Conservation (phyloP, 805 yeast genomes). For the Schizosaccharomyces cryophilus region DNA sequence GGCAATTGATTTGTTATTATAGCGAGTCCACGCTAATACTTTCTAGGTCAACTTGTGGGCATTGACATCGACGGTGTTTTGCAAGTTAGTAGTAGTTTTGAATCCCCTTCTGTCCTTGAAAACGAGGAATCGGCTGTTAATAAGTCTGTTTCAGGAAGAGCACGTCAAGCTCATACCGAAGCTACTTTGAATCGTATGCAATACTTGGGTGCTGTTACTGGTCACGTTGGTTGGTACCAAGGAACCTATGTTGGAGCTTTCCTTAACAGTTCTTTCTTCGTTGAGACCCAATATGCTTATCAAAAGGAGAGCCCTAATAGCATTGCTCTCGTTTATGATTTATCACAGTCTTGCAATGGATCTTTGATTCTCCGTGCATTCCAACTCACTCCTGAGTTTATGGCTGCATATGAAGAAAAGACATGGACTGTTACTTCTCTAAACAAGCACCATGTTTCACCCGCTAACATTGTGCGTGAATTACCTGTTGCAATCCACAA, state of each 20-base stretch:
- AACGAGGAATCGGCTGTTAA: slow-evolving; percentile 12
- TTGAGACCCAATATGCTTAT: slow-evolving; percentile 44
- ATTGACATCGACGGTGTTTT: slow-evolving; percentile 25
- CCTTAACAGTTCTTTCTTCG: slow-evolving; percentile 26
- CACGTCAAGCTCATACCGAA: slow-evolving; percentile 41
- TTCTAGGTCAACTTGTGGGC: slow-evolving; percentile 46
- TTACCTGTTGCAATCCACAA: slow-evolving; percentile 41
- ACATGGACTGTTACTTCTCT: slow-evolving; percentile 44
- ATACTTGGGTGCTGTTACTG: slow-evolving; percentile 39
- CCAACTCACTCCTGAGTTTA: slow-evolving; percentile 38
- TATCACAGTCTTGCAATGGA: slow-evolving; percentile 36
- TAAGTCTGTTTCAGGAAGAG: slow-evolving; percentile 35
- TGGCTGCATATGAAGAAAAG: slow-evolving; percentile 25
- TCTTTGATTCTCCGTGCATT: slow-evolving; percentile 39
- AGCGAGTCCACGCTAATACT: no score
- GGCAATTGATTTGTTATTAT: neutral
- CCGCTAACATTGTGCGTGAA: slow-evolving; percentile 46
- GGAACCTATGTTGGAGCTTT: slow-evolving; percentile 45
- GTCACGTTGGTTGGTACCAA: slow-evolving; percentile 63
- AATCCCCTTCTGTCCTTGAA: slow-evolving; percentile 25
- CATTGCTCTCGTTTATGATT: slow-evolving; percentile 31
- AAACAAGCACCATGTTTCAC: slow-evolving; percentile 33
- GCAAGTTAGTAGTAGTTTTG: slow-evolving; percentile 33
- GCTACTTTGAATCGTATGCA: slow-evolving; percentile 39
- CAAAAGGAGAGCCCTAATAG: slow-evolving; percentile 31